These are phyloP conservation scores for Wickerhamomyces sydowiorum DNA, from an alignment of 805 yeast genomes.

Conservation along the genomic window DNA sequence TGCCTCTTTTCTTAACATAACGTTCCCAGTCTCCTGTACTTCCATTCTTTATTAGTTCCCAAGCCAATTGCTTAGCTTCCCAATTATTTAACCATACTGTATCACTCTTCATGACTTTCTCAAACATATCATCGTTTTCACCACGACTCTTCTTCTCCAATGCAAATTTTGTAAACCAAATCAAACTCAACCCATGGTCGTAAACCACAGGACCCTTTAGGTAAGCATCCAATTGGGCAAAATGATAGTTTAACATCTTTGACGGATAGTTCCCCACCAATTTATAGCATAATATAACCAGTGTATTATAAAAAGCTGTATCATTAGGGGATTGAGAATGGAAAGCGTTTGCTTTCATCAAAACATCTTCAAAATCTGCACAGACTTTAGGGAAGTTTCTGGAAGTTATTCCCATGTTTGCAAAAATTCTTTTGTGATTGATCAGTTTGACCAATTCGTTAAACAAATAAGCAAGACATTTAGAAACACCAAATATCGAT, in stretches of 20 bases:
- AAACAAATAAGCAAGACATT: slow-evolving; percentile 28
- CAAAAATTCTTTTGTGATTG: slow-evolving; percentile 39
- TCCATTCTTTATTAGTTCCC: neutral
- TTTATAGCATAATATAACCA: slow-evolving; percentile 15
- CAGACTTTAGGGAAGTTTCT: slow-evolving; percentile 43
- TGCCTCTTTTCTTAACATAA: neutral
- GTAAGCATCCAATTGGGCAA: slow-evolving; percentile 2
- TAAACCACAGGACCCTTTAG: neutral
- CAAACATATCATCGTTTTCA: neutral
- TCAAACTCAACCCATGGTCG: neutral
- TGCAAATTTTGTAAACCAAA: neutral
- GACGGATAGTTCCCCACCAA: slow-evolving; percentile 18
- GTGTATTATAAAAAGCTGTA: slow-evolving; percentile 9
- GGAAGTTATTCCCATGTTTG: slow-evolving; percentile 29
- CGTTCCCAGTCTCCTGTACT: neutral
- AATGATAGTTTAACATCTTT: slow-evolving; percentile 9
- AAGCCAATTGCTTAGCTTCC: neutral
- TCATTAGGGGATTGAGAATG: neutral
- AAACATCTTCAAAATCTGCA: slow-evolving; percentile 38
- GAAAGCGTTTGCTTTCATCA: slow-evolving; percentile 16
- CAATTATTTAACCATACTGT: neutral
- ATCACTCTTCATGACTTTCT: neutral
- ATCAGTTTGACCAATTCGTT: slow-evolving; percentile 35
- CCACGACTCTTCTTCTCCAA: neutral
- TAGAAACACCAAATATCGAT: slow-evolving; percentile 14